These are phyloP conservation scores for Xylariomycetidae sp. DNA, from an alignment of 2,329 filamentous ascomycete species.

Conservation along the genomic window DNA sequence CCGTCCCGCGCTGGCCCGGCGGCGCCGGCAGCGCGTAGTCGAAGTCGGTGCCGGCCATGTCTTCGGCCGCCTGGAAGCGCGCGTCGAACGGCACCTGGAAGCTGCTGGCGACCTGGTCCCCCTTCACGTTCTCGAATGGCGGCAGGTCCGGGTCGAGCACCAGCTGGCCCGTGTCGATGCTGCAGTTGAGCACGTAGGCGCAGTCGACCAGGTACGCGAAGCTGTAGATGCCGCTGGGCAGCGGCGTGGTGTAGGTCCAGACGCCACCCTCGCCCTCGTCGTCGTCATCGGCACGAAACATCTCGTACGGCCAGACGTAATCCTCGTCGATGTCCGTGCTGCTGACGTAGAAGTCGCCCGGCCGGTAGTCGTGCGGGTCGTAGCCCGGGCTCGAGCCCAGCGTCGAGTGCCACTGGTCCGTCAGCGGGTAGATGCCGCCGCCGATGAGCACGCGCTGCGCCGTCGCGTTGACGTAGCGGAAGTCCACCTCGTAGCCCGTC, in stretches of 20 bases:
- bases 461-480: constrained; percentile 18
- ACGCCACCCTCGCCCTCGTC: constrained; percentile 10
- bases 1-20: constrained; percentile 12
- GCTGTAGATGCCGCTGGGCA: constrained; percentile 23
- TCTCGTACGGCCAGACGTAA: constrained; percentile 22
- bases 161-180: constrained; percentile 22
- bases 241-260: constrained; percentile 23
- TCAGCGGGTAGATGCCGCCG: constrained; percentile 20
- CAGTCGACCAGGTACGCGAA: constrained; percentile 24
- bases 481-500: constrained; percentile 24
- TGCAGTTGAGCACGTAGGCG: constrained; percentile 19
- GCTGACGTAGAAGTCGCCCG: constrained; percentile 22
- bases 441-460: constrained; percentile 20
- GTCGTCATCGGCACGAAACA: constrained; percentile 6
- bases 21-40: constrained; percentile 19
- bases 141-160: constrained; percentile 23
- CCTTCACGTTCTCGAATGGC: constrained; percentile 21
- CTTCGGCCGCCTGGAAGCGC: constrained; percentile 14
- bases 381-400: constrained; percentile 14
- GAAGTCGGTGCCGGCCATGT: constrained; percentile 16
- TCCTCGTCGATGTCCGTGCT: constrained; percentile 4
- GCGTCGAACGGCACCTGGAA: constrained; percentile 25
- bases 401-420: constrained; percentile 23
- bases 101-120: constrained; percentile 20
- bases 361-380: constrained; percentile 21